Conservation (phyloP, 163 green algal species). For the Trebouxiophyceae sp. region DNA sequence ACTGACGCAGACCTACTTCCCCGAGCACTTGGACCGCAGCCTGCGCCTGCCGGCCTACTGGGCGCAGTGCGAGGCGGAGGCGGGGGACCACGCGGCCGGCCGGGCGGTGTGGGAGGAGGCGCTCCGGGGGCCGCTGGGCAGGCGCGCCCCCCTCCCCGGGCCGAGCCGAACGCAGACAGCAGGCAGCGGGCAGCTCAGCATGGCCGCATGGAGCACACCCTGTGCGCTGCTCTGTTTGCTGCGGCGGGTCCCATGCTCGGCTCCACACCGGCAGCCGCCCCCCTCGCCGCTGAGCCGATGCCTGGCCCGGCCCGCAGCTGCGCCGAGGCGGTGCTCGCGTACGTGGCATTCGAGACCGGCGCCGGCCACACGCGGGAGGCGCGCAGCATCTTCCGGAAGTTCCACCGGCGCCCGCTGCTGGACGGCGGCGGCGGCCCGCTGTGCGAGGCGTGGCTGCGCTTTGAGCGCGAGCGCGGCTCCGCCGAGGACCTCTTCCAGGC, state of each 20-base stretch:
- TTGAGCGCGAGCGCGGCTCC: conserved; percentile 74
- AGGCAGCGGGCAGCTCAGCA: too few relatives aligned
- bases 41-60: conserved; percentile 56
- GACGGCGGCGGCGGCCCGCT: conserved; percentile 44
- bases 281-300: conserved; percentile 52
- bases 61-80: conserved; percentile 53
- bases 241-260: too few relatives aligned
- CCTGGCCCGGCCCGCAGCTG: conserved; percentile 25
- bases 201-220: too few relatives aligned
- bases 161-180: too few relatives aligned
- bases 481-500: conserved; percentile 51
- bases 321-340: conserved; percentile 53
- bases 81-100: conserved; percentile 35
- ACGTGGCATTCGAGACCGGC: conserved; percentile 48
- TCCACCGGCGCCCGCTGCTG: conserved; percentile 46
- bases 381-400: conserved; percentile 47
- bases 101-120: conserved; percentile 60
- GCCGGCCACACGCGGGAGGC: conserved; percentile 31
- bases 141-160: too few relatives aligned
- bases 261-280: neutral
- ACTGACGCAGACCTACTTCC: conserved; percentile 47
- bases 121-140: conserved; percentile 32
- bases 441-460: conserved; percentile 65
- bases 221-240: too few relatives aligned
- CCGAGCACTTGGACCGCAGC: conserved; percentile 33